Evolutionary conservation across 768 basidiomycete genomes (phyloP).

Genomic region (Pholiota microspora): DNA sequence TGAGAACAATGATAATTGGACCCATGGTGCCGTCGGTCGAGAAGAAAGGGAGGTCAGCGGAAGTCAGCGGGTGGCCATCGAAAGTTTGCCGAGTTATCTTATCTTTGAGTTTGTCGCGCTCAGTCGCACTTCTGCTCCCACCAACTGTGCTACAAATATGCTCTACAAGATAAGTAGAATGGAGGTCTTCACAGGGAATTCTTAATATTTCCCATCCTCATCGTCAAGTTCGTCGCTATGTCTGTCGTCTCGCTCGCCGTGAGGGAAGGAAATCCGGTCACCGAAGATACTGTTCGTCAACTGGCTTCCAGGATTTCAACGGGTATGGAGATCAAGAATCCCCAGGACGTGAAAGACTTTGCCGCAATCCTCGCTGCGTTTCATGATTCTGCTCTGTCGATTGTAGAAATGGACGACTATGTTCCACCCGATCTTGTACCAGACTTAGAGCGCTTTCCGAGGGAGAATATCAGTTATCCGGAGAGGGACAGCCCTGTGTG

Average conservation of each 20-base stretch:
- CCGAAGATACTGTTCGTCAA: constrained; percentile 17
- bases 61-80: too few species aligned
- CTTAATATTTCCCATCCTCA: neutral
- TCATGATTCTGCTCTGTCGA: constrained; percentile 19
- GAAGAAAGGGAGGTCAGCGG: too few species aligned
- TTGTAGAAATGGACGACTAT: constrained; percentile 21
- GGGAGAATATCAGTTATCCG: constrained; percentile 18
- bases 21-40: too few species aligned
- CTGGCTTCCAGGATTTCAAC: constrained; percentile 16
- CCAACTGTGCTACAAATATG: neutral
- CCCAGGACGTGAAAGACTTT: constrained; percentile 20
- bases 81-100: too few species aligned
- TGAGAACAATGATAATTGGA: too few species aligned
- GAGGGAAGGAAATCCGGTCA: constrained; percentile 21
- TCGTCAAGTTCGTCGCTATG: constrained; percentile 24
- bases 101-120: too few species aligned
- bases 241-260: constrained; percentile 22
- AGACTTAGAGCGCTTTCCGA: constrained; percentile 19
- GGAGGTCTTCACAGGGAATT: neutral
- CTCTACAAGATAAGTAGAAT: neutral
- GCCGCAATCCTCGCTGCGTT: constrained; percentile 19
- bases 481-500: constrained; percentile 12
- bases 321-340: constrained; percentile 17
- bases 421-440: constrained; percentile 15
- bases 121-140: neutral